A percentile compares a stretch with the other conserved stretches of the same genome.
Conservation (phyloP, 2,329 filamentous ascomycete species). For the Exophiala oligosperma region DNA sequence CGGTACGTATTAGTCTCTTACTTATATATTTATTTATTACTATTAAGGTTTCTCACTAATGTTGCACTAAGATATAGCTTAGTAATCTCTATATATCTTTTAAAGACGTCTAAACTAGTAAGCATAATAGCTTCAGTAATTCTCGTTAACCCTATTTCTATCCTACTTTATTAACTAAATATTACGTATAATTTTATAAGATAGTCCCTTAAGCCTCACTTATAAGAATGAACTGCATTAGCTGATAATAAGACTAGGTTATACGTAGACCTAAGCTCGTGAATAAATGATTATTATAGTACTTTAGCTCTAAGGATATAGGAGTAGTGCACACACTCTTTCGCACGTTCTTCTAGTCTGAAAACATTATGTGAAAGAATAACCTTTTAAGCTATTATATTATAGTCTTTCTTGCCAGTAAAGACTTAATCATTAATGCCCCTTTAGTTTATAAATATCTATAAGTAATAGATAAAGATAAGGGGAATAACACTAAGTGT, state of each 20-base stretch:
- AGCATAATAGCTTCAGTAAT: constrained; percentile 50
- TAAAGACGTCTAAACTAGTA: constrained; percentile 51
- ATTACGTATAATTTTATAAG: constrained; percentile 68
- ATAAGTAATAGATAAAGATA: background rate
- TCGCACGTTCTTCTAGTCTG: constrained; percentile 69
- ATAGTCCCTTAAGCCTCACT: background rate
- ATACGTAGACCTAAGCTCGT: constrained; percentile 51
- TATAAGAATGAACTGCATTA: background rate
- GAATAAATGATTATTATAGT: constrained; percentile 71
- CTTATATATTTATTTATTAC: constrained; percentile 36
- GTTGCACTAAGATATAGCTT: constrained; percentile 55
- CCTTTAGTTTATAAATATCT: constrained; percentile 9
- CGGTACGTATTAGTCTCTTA: constrained; percentile 63
- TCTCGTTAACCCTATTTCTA: constrained; percentile 62
- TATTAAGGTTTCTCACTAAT: background rate
- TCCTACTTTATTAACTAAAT: constrained; percentile 68
- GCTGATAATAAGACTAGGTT: constrained; percentile 36
- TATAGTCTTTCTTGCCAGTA: constrained; percentile 18
- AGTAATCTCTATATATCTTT: constrained; percentile 62
- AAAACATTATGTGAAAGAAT: constrained; percentile 64
- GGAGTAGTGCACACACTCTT: constrained; percentile 65
- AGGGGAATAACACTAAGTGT: background rate
- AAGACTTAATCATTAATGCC: constrained; percentile 20
- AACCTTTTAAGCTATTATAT: constrained; percentile 11
- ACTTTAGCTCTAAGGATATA: constrained; percentile 68